A percentile compares a stretch with the other conserved stretches of the same genome.
These are phyloP conservation scores for Haplographium delicatum DNA, from an alignment of 495 filamentous ascomycete species.

Conservation along the genomic window DNA sequence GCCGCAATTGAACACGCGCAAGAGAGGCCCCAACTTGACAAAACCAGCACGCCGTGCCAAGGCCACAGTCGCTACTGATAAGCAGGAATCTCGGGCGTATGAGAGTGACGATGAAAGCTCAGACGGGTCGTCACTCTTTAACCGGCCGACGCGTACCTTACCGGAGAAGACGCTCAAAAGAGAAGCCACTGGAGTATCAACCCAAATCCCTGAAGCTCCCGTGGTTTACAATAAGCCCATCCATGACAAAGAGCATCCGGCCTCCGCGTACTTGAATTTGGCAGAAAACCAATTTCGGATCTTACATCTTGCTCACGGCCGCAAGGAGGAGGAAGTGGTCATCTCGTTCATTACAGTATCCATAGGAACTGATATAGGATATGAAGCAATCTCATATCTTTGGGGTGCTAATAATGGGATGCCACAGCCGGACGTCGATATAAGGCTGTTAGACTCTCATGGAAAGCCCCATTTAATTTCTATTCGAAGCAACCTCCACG, in stretches of 20 bases:
- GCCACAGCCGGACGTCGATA: not conserved
- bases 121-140: not conserved
- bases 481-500: not conserved
- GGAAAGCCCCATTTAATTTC: not conserved
- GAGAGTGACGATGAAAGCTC: not conserved
- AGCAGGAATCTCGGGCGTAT: not conserved
- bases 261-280: not conserved
- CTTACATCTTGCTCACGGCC: not conserved
- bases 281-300: not conserved
- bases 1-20: not conserved
- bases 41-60: not conserved
- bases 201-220: not conserved
- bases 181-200: not conserved
- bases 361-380: not conserved
- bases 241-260: not conserved
- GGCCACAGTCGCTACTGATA: not conserved
- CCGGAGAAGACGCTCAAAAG: not conserved
- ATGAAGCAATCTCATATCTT: conserved; percentile 4
- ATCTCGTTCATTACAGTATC: conserved; percentile 1
- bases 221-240: not conserved
- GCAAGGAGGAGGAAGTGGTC: not conserved
- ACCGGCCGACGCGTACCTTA: not conserved
- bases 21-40: not conserved
- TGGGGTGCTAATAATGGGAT: not conserved
- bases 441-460: not conserved